Conservation (phyloP, 768 basidiomycete genomes). For the Dioszegia crocea region DNA sequence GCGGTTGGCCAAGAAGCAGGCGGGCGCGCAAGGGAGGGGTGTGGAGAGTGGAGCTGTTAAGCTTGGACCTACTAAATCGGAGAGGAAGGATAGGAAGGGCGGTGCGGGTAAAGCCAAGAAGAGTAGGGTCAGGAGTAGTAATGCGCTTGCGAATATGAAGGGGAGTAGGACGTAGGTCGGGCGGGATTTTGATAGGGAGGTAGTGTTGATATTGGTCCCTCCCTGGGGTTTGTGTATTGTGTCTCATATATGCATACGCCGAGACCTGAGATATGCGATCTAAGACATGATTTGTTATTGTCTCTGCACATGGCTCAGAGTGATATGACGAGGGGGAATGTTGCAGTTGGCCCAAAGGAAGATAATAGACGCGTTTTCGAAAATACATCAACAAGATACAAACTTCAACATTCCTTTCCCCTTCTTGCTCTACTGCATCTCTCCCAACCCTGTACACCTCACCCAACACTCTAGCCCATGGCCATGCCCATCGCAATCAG, state of each 20-base stretch:
- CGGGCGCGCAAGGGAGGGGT: slow-evolving; percentile 14
- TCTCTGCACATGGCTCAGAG: too few species aligned
- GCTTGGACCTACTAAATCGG: slow-evolving; percentile 33
- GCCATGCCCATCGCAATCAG: slow-evolving; percentile 18
- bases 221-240: neutral
- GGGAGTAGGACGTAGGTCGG: slow-evolving; percentile 33
- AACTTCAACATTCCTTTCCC: too few species aligned
- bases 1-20: slow-evolving; percentile 83
- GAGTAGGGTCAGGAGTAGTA: slow-evolving; percentile 44
- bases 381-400: too few species aligned
- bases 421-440: too few species aligned
- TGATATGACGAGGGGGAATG: too few species aligned
- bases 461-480: neutral
- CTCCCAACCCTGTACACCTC: too few species aligned
- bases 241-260: neutral
- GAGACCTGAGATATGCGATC: neutral
- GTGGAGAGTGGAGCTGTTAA: slow-evolving; percentile 47
- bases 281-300: neutral
- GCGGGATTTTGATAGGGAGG: neutral
- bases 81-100: slow-evolving; percentile 33
- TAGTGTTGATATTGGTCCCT: neutral
- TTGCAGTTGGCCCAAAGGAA: too few species aligned
- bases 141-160: slow-evolving; percentile 48
- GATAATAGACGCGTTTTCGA: neutral
- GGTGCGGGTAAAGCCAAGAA: slow-evolving; percentile 46